Evolutionary conservation across 2,329 filamentous ascomycete species (phyloP).

Genomic region (Myrmaecium sp.): DNA sequence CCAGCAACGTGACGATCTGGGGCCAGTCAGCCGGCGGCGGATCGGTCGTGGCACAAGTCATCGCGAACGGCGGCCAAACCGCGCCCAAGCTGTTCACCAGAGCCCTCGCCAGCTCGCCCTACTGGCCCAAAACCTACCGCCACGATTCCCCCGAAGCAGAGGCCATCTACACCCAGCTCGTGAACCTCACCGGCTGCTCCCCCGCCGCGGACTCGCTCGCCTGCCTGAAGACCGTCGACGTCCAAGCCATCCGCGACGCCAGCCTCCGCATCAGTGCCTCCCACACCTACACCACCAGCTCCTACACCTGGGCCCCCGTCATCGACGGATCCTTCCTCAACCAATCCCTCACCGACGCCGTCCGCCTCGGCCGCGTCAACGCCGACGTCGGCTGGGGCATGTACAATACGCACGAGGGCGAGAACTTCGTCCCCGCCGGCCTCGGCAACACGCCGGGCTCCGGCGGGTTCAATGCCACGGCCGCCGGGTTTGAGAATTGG

Average conservation of each 20-base stretch:
- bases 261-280: constrained; percentile 30
- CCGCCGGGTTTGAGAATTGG: constrained; percentile 33
- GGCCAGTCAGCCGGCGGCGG: constrained; percentile 45
- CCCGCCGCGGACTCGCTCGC: constrained; percentile 26
- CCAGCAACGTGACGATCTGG: constrained; percentile 38
- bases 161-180: constrained; percentile 31
- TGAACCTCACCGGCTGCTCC: constrained; percentile 31
- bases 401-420: constrained; percentile 47
- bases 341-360: constrained; percentile 28
- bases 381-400: constrained; percentile 33
- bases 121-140: constrained; percentile 41
- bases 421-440: constrained; percentile 41
- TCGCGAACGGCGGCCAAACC: constrained; percentile 22
- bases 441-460: constrained; percentile 20
- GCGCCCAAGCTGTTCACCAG: constrained; percentile 30
- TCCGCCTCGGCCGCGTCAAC: constrained; percentile 23
- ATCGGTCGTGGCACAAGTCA: constrained; percentile 30
- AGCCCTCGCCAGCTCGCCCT: constrained; percentile 36
- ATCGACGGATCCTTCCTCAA: constrained; percentile 39
- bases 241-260: constrained; percentile 37
- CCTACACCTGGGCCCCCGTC: constrained; percentile 44
- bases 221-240: constrained; percentile 38
- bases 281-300: constrained; percentile 37
- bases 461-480: constrained; percentile 33
- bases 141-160: constrained; percentile 36